Percentiles rank a stretch among this genome's conserved stretches.
These are phyloP conservation scores for Marasmius fiardii DNA, from an alignment of 1,284 basidiomycete species.

Conservation along the genomic window DNA sequence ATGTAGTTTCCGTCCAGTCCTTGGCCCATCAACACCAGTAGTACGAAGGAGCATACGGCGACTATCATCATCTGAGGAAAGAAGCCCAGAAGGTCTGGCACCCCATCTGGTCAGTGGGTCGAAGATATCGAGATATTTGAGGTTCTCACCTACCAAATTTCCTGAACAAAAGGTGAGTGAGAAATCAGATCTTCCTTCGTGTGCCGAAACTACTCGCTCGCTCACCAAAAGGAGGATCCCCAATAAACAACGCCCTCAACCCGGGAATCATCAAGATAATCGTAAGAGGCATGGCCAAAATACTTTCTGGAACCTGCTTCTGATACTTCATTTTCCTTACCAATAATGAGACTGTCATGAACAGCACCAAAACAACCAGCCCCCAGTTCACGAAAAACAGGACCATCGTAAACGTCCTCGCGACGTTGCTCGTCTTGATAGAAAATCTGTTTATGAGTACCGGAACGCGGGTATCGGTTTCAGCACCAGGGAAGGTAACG, in stretches of 20 bases:
- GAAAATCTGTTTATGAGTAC: not conserved
- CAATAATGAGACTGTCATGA: not conserved
- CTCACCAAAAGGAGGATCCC: not conserved
- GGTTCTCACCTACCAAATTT: not conserved
- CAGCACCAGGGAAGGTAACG: no score
- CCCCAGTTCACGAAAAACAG: not conserved
- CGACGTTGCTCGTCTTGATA: not conserved
- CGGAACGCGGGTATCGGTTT: no score
- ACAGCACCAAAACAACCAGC: not conserved
- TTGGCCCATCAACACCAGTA: not conserved
- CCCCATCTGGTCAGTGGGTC: no score
- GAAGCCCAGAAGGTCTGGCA: not conserved
- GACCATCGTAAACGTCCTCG: not conserved
- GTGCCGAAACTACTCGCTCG: not conserved
- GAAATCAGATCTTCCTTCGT: not conserved
- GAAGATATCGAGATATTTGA: no score
- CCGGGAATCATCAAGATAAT: not conserved
- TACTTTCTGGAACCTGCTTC: not conserved
- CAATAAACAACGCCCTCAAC: not conserved
- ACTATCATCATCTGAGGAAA: not conserved
- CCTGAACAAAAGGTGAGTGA: not conserved
- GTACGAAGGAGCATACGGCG: not conserved
- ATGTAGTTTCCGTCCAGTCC: not conserved
- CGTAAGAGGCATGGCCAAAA: not conserved
- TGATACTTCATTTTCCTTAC: not conserved